These are phyloP conservation scores for Aspergillus incahuasiensis DNA, from an alignment of 495 filamentous ascomycete genomes.

Conservation along the genomic window DNA sequence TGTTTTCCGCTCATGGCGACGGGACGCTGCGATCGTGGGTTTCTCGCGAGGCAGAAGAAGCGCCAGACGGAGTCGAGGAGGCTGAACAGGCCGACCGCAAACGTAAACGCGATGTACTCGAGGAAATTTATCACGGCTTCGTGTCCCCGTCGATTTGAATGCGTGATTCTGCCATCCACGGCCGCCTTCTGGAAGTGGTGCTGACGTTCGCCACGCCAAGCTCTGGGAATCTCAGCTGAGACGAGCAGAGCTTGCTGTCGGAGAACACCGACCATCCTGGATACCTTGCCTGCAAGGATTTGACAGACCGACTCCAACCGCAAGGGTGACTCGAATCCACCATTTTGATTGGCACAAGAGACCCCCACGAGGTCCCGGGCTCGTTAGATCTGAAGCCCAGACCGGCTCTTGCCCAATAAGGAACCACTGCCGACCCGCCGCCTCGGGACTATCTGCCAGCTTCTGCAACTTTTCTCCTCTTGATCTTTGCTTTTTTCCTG, in stretches of 20 bases:
- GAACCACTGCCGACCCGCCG: background rate
- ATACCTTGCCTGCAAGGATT: background rate
- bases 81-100: conserved; percentile 39
- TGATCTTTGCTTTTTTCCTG: conserved; percentile 1
- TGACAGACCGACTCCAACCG: background rate
- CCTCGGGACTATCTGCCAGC: background rate
- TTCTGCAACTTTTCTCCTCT: conserved; percentile 4
- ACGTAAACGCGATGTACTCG: conserved; percentile 47
- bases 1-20: conserved; percentile 52
- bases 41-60: conserved; percentile 52
- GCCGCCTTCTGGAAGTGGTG: background rate
- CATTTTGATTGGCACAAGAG: background rate
- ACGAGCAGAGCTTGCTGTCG: background rate
- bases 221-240: background rate
- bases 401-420: conserved; percentile 2
- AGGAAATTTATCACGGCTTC: conserved; percentile 44
- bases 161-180: background rate
- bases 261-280: background rate
- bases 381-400: conserved; percentile 8
- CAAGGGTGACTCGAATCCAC: background rate
- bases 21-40: conserved; percentile 50
- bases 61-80: conserved; percentile 43
- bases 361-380: conserved; percentile 1
- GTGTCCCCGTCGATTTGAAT: background rate
- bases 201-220: background rate